These are phyloP conservation scores for Pestalotiopsis sp. DNA, from an alignment of 2,329 filamentous ascomycete genomes.

Conservation along the genomic window DNA sequence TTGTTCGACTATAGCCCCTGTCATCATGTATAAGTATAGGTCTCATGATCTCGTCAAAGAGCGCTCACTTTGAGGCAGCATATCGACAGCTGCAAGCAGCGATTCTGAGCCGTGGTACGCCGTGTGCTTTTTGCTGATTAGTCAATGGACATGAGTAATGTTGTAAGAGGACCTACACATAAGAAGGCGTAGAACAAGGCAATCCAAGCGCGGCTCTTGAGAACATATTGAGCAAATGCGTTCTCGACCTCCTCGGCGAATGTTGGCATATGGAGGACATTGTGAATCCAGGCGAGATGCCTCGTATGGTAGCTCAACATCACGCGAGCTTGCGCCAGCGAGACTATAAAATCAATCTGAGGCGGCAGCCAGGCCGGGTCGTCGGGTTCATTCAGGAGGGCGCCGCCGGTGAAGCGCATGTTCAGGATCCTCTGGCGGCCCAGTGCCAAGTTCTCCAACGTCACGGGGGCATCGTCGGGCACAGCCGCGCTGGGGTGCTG, in stretches of 20 bases:
- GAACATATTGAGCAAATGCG: neutral
- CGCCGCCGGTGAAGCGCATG: neutral
- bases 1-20: neutral
- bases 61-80: constrained; percentile 1
- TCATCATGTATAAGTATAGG: neutral
- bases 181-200: constrained; percentile 1
- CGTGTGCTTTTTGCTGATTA: neutral
- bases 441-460: constrained; percentile 4
- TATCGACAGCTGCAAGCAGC: neutral
- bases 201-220: constrained; percentile 3
- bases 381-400: neutral
- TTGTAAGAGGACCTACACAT: neutral
- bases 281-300: neutral
- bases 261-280: constrained; percentile 5
- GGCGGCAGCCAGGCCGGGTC: neutral
- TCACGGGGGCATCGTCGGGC: constrained; percentile 5
- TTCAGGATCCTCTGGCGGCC: constrained; percentile 4
- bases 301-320: neutral
- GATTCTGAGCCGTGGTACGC: neutral
- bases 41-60: neutral
- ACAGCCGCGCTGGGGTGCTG: constrained; percentile 1
- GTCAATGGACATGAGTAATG: neutral
- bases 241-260: neutral
- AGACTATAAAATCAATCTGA: neutral
- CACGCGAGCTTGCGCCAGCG: neutral